Base-by-base conservation (phyloP, 495 filamentous ascomycete species). In the Usnea hakonensis region DNA sequence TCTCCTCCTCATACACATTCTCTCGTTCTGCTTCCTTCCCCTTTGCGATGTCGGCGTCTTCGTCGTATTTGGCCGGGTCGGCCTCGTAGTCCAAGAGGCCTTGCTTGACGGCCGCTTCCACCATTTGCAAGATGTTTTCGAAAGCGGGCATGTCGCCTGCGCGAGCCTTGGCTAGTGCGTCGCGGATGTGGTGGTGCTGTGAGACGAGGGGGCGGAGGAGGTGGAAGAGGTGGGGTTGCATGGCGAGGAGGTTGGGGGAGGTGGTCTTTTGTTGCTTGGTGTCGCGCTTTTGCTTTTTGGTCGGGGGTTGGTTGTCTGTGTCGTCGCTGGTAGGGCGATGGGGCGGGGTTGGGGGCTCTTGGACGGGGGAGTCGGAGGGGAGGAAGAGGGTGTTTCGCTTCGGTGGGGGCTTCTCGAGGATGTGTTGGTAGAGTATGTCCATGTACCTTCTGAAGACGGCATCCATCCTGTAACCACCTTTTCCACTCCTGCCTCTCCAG, bases 221-320 rank as follows among this genome's bases (percentile, higher is more conserved):
- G 70, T 95, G 88, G 78, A 99, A 99, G 40, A 96, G 81, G 74
- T 99, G 94, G 5, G 88, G 82, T 70, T 96, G 93, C 78, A 99
- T 88, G 36, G 84, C 84, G n/a, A 82, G 77, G 30, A 95, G 76
- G 67, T 90, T 97, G 9, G 91, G 84, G 33, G 86, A 86, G 17
- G 75, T 74, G 32, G 71, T 61, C 55, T 73, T 75, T 65, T 83
- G 77, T 37, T 74, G 65, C 69, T 79, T 81, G 36, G 70, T 65
- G 32, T 67, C 53, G 28, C 61, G 67, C 69, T 84, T 86, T 64
- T 84, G 83, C 69, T 85, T 89, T 73, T 93, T 92, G 43, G 71
- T 70, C 14, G 78, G 78, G 13, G 78, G 79, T 16, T 77, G 72
- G 0, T 74, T 77, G 50, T 76, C 73, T 5, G 67, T 68, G 21